phyloP scores from a whole-genome alignment of 345 rosid genomes.

The Boechera retrofracta region DNA sequence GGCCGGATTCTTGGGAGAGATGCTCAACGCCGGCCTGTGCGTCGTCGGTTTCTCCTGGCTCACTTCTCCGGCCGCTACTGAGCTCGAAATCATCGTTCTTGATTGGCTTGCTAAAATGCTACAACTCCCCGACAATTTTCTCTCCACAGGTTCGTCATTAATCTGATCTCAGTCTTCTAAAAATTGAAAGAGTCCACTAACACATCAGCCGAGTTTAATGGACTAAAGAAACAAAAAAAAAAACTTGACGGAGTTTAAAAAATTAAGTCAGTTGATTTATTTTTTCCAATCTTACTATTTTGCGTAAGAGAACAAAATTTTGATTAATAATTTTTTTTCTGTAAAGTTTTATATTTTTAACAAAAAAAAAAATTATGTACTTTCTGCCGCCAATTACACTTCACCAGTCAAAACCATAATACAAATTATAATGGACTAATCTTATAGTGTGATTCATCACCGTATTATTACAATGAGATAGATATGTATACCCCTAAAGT shows the following conservation, averaged over 20 bases:
- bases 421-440: too few relatives aligned
- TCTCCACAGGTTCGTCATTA: slow-evolving; percentile 57
- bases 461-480: too few relatives aligned
- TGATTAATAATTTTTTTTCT: neutral
- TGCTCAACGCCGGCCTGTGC: slow-evolving; percentile 38
- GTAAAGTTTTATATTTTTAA: too few relatives aligned
- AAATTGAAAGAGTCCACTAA: neutral
- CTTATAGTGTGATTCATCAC: too few relatives aligned
- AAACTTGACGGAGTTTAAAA: neutral
- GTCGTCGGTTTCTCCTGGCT: slow-evolving; percentile 41
- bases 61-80: slow-evolving; percentile 42
- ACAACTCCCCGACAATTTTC: slow-evolving; percentile 72
- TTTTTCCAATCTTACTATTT: neutral
- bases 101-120: slow-evolving; percentile 92
- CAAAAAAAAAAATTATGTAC: too few relatives aligned
- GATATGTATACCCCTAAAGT: too few relatives aligned
- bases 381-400: too few relatives aligned
- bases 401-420: too few relatives aligned
- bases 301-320: neutral
- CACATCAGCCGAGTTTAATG: neutral
- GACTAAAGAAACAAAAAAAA: neutral
- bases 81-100: slow-evolving; percentile 54
- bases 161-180: neutral
- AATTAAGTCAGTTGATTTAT: neutral
- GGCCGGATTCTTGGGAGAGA: slow-evolving; percentile 45